A percentile compares a stretch with the other conserved stretches of the same genome.
Conservation (phyloP, 306 rosid genomes). For the Vicia villosa region DNA sequence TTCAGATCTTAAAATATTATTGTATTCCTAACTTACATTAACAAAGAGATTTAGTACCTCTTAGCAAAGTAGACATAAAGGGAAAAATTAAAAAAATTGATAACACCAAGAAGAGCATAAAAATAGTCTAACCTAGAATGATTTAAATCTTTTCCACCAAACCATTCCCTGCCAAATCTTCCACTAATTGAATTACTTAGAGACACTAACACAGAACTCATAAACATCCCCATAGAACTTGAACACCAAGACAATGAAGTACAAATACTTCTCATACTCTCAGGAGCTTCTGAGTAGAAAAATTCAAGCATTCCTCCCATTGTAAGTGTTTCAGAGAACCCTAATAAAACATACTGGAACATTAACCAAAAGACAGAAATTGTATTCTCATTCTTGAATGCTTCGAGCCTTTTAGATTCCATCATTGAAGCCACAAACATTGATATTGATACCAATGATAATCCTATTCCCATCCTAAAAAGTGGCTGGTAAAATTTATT, state of each 20-base stretch:
- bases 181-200: slow-evolving; percentile 38
- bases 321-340: slow-evolving; percentile 43
- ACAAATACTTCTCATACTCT: slow-evolving; percentile 47
- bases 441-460: slow-evolving; percentile 39
- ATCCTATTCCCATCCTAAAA: slow-evolving; percentile 39
- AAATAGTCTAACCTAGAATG: slow-evolving; percentile 48
- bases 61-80: slow-evolving; percentile 46
- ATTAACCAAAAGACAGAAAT: slow-evolving; percentile 46
- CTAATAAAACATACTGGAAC: slow-evolving; percentile 37
- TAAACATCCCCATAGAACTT: slow-evolving; percentile 42
- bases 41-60: slow-evolving; percentile 29
- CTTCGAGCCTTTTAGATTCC: slow-evolving; percentile 42
- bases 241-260: slow-evolving; percentile 50
- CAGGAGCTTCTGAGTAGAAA: slow-evolving; percentile 51
- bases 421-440: slow-evolving; percentile 33
- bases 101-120: slow-evolving; percentile 41
- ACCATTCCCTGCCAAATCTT: slow-evolving; percentile 39
- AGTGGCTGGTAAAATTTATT: slow-evolving; percentile 32
- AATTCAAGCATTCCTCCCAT: slow-evolving; percentile 53
- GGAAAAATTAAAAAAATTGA: slow-evolving; percentile 38
- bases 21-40: neutral
- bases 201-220: slow-evolving; percentile 43
- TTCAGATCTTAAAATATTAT: too few relatives aligned
- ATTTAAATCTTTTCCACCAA: slow-evolving; percentile 46
- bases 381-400: slow-evolving; percentile 15